Evolutionary conservation across 495 filamentous ascomycete genomes (phyloP), one percentile per base, ranked within the genome.

Genomic region (Lophium mytilinum): DNA sequence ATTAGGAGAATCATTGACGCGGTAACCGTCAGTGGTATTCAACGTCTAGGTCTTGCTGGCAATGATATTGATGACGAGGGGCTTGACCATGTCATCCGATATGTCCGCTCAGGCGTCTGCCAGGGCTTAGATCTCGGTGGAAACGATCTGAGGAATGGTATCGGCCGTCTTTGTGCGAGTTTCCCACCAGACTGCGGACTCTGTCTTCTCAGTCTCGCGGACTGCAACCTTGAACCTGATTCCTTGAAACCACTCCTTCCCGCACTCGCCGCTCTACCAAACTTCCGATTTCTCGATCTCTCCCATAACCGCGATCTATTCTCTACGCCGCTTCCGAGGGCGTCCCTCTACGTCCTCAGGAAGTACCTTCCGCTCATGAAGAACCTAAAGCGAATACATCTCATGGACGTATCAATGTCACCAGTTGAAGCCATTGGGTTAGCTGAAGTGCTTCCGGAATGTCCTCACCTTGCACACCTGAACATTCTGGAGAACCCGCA

Each of bases 51-150:
- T 0, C 76, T 96, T 35, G 93, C 89, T 9, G 85, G 86, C 56
- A 96, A 96, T 53, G 71, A 79, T 36, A 75, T 98, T 18, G 84
- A 83, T 17, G 75, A 78, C 9, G 83, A 86, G 53, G 87, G 89
- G 3, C 70, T 94, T 50, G 78, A 83, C 52, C 85, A 93, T 68
- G 78, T 96, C 39, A 77, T 85, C 34, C 78, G 79, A 50, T 96
- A 89, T 70, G 67, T 96, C 37, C 77, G 80, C 48, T 78, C 77
- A 41, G 85, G 85, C 0, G 76, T 82, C 41, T 98, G 92, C 60
- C 88, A 95, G 68, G 93, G 89, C 0, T 74, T 98, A 6, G 93
- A 97, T 69, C 71, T 98, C n/a, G 91, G 91, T 37, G 89, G 89
- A n/a, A 97, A 96, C 64, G 81, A 90, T 60, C 72, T 89, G 39